These are phyloP conservation scores for Parvularia atlantis DNA, from an alignment of 78 protist genomes.

Conservation along the genomic window DNA sequence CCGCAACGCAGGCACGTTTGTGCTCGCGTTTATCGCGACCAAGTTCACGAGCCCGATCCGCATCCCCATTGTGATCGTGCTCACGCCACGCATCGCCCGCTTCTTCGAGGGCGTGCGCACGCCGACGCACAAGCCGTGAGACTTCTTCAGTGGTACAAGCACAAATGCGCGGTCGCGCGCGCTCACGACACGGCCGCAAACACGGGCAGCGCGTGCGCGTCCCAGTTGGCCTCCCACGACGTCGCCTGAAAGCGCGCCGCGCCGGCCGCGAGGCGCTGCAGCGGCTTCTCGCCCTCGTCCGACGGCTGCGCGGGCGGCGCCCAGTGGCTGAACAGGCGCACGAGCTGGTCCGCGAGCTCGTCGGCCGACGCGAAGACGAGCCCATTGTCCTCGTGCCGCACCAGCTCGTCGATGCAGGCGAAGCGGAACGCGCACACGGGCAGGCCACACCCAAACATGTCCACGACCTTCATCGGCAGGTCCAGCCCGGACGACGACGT, in stretches of 20 bases:
- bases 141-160: too few relatives aligned
- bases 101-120: too few relatives aligned
- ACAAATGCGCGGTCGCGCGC: too few relatives aligned
- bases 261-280: not conserved
- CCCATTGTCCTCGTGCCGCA: conserved; percentile 21
- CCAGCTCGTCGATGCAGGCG: conserved; percentile 31
- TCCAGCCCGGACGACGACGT: conserved; percentile 76
- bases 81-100: too few relatives aligned
- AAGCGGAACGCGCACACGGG: conserved; percentile 75
- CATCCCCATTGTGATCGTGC: too few relatives aligned
- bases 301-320: not conserved
- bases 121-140: too few relatives aligned
- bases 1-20: too few relatives aligned
- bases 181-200: not conserved
- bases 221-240: not conserved
- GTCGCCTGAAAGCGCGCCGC: not conserved
- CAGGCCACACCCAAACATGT: conserved; percentile 83
- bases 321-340: not conserved
- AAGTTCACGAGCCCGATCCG: too few relatives aligned
- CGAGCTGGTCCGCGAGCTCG: conserved; percentile 6
- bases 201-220: not conserved
- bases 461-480: conserved; percentile 97
- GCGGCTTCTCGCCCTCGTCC: not conserved
- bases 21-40: too few relatives aligned
- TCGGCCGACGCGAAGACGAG: conserved; percentile 1